Percentiles rank a stretch among this genome's conserved stretches.
phyloP scores from a whole-genome alignment of 2,329 filamentous ascomycete species.

The Neurospora sp. region DNA sequence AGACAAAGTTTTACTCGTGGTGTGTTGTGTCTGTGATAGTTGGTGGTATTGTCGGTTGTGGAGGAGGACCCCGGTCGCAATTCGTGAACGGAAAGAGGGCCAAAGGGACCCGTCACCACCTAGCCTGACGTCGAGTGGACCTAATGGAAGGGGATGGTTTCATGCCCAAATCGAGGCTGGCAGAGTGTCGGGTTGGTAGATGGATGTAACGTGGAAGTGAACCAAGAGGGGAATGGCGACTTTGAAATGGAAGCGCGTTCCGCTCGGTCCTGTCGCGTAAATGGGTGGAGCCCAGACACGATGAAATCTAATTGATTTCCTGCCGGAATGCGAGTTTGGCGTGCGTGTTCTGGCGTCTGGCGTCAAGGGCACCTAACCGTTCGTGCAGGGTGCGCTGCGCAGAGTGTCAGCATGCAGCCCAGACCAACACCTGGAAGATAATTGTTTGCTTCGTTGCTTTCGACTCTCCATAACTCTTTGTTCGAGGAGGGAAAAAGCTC shows the following conservation, averaged over 20 bases:
- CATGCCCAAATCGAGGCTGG: constrained; percentile 16
- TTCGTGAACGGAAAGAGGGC: too few species aligned
- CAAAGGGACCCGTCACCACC: constrained; percentile 1
- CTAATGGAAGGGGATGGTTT: constrained; percentile 17
- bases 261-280: background rate
- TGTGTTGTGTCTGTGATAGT: background rate
- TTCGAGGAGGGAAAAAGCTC: background rate
- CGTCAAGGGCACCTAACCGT: background rate
- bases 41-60: background rate
- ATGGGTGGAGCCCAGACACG: background rate
- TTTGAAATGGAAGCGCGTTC: background rate
- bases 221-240: background rate
- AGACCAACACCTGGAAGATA: background rate
- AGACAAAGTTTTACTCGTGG: background rate
- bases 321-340: background rate
- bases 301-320: background rate
- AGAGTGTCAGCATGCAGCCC: background rate
- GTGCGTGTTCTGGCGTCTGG: background rate
- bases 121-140: constrained; percentile 8
- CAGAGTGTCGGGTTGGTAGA: background rate
- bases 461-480: background rate
- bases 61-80: background rate
- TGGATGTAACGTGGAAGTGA: background rate
- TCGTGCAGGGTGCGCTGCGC: background rate
- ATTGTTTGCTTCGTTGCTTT: background rate